phyloP scores from a whole-genome alignment of 805 yeast genomes.

The Pachysolen tannophilus region DNA sequence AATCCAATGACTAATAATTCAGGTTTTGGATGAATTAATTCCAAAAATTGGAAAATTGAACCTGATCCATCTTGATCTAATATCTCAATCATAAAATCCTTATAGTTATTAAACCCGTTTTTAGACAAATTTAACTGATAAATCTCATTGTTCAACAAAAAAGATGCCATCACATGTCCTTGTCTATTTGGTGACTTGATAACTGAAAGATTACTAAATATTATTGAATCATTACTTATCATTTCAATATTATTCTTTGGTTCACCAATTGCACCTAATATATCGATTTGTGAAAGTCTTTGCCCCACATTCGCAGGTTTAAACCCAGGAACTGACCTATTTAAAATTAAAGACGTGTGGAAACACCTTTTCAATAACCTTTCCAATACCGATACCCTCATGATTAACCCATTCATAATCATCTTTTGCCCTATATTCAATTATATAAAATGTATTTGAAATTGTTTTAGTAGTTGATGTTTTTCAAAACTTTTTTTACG shows the following conservation, averaged over 20 bases:
- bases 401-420: no score
- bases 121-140: slow-evolving; percentile 46
- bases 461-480: no score
- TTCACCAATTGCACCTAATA: slow-evolving; percentile 31
- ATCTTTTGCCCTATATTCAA: no score
- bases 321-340: slow-evolving; percentile 13
- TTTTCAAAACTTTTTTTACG: no score
- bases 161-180: slow-evolving; percentile 34
- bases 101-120: slow-evolving; percentile 31
- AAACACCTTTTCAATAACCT: slow-evolving; percentile 2
- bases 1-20: slow-evolving; percentile 68
- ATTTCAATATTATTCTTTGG: slow-evolving; percentile 46
- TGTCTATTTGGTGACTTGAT: slow-evolving; percentile 32
- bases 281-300: slow-evolving; percentile 33
- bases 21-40: slow-evolving; percentile 63
- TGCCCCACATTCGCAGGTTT: slow-evolving; percentile 27
- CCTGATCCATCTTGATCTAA: slow-evolving; percentile 31
- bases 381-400: no score
- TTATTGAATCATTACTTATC: slow-evolving; percentile 47
- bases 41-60: slow-evolving; percentile 47
- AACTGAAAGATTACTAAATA: slow-evolving; percentile 45
- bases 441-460: no score
- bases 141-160: slow-evolving; percentile 50
- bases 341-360: not conserved
- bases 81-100: slow-evolving; percentile 16